Percentiles rank a stretch among this genome's conserved stretches.
Evolutionary conservation across 2,329 filamentous ascomycete genomes (phyloP).

Genomic region (Diplodia corticola): DNA sequence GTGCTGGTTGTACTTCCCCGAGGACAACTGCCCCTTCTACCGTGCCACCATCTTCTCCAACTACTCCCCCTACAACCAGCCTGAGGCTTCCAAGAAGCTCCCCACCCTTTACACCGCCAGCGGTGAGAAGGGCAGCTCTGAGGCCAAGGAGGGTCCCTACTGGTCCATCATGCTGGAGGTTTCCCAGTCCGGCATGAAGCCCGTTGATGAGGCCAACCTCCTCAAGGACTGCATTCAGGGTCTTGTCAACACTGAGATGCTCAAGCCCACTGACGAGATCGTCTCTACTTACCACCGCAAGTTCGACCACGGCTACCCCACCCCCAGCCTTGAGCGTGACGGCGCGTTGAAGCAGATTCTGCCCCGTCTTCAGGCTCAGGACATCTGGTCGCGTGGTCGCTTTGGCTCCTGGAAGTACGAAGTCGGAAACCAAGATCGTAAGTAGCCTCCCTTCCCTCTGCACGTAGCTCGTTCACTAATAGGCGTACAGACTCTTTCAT

Average conservation of each 20-base stretch:
- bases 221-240: conserved; percentile 92
- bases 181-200: conserved; percentile 93
- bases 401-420: conserved; percentile 99
- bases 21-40: conserved; percentile 99
- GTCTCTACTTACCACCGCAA: conserved; percentile 97
- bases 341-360: conserved; percentile 90
- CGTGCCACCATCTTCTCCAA: conserved; percentile 99
- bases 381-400: conserved; percentile 91
- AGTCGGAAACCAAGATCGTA: conserved; percentile 45
- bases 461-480: background rate
- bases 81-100: conserved; percentile 76
- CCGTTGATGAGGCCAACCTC: conserved; percentile 81
- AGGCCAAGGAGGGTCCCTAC: conserved; percentile 86
- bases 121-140: conserved; percentile 73
- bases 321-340: conserved; percentile 90
- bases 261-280: conserved; percentile 87
- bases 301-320: conserved; percentile 98
- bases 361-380: conserved; percentile 85
- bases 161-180: conserved; percentile 99
- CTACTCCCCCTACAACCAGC: conserved; percentile 99
- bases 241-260: conserved; percentile 96
- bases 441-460: background rate
- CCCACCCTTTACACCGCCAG: conserved; percentile 83
- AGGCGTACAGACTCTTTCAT: conserved; percentile 73
- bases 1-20: conserved; percentile 99